Evolutionary conservation across 2,329 filamentous ascomycete species (phyloP).

Genomic region (Gaeumannomyces sp.): DNA sequence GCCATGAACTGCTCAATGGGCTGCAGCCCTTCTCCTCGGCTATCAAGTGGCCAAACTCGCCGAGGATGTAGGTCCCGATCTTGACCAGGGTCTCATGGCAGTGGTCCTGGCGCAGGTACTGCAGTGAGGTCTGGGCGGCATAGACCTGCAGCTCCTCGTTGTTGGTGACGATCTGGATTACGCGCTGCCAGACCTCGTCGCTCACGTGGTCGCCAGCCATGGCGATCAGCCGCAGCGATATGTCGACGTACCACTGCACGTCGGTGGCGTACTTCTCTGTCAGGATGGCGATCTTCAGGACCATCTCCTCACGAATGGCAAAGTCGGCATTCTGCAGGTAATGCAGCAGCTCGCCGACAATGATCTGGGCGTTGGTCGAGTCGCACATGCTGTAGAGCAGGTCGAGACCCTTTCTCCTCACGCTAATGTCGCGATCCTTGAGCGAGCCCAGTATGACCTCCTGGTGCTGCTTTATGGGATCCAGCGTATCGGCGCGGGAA

Average conservation of each 20-base stretch:
- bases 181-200: constrained; percentile 97
- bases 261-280: constrained; percentile 98
- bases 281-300: constrained; percentile 94
- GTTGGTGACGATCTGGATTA: constrained; percentile 98
- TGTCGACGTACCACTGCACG: constrained; percentile 98
- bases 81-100: constrained; percentile 97
- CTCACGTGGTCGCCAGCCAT: constrained; percentile 98
- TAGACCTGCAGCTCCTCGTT: constrained; percentile 98
- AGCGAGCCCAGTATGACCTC: constrained; percentile 91
- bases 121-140: constrained; percentile 85
- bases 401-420: constrained; percentile 90
- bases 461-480: constrained; percentile 97
- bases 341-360: constrained; percentile 87
- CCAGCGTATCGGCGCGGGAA: constrained; percentile 84
- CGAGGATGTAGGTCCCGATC: constrained; percentile 92
- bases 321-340: constrained; percentile 97
- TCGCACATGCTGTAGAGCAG: constrained; percentile 99
- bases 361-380: constrained; percentile 83
- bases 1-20: constrained; percentile 94
- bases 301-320: constrained; percentile 98
- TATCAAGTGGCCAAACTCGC: constrained; percentile 94
- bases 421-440: constrained; percentile 93
- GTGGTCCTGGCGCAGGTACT: constrained; percentile 86
- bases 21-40: constrained; percentile 88
- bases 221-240: constrained; percentile 86